Evolutionary conservation across 1,284 basidiomycete species (phyloP).

Genomic region (Tilletia horrida): DNA sequence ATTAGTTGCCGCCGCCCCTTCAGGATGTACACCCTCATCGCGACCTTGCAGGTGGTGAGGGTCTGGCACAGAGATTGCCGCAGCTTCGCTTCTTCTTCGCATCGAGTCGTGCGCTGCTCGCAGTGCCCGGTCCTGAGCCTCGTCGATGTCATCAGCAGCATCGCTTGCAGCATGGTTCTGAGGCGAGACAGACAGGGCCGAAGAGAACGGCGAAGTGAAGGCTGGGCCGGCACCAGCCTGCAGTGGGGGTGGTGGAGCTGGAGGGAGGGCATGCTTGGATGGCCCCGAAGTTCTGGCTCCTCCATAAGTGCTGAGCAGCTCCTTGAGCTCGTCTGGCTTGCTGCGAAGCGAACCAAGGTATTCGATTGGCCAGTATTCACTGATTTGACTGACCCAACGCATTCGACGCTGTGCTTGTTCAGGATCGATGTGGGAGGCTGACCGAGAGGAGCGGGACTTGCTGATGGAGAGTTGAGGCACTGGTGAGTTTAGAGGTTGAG

Average conservation of each 20-base stretch:
- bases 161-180: not conserved
- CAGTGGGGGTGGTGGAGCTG: not conserved
- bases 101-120: constrained; percentile 13
- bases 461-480: constrained; percentile 66
- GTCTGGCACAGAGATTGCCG: not conserved
- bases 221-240: not conserved
- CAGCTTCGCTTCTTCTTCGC: constrained; percentile 6
- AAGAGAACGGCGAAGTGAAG: constrained; percentile 3
- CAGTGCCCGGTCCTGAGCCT: constrained; percentile 9
- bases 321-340: constrained; percentile 67
- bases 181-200: not conserved
- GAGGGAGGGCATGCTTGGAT: not conserved
- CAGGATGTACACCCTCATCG: not conserved
- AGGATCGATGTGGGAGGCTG: not conserved
- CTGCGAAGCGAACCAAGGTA: constrained; percentile 65
- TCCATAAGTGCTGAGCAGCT: constrained; percentile 41
- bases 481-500: constrained; percentile 67
- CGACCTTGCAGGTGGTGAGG: not conserved
- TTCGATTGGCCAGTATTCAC: constrained; percentile 80
- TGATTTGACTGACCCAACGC: constrained; percentile 57
- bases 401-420: constrained; percentile 37
- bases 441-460: no score
- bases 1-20: no score
- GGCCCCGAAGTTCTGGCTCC: constrained; percentile 14
- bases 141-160: not conserved